phyloP scores from a whole-genome alignment of 257 asterid species.

The Orobanche coerulescens region DNA sequence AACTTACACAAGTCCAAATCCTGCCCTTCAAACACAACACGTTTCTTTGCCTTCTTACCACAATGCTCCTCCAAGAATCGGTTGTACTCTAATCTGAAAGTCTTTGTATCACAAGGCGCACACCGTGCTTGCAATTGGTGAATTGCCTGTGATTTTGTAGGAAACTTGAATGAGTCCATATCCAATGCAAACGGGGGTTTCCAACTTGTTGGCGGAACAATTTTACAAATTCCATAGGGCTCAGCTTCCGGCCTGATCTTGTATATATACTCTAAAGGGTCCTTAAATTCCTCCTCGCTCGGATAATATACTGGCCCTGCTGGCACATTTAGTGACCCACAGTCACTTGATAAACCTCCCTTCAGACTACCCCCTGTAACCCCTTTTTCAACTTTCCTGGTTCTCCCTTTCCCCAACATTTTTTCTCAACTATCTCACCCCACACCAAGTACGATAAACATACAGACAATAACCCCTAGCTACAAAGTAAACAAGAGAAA shows the following conservation, averaged over 20 bases:
- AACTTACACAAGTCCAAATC: slow-evolving; percentile 80
- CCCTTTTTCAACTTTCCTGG: slow-evolving; percentile 72
- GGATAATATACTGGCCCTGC: slow-evolving; percentile 87
- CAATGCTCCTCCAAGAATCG: slow-evolving; percentile 76
- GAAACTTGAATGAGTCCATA: slow-evolving; percentile 60
- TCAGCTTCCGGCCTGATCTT: slow-evolving; percentile 96
- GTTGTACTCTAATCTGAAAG: slow-evolving; percentile 69
- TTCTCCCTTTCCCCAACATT: slow-evolving; percentile 83
- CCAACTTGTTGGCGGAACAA: slow-evolving; percentile 87
- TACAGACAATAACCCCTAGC: slow-evolving; percentile 17
- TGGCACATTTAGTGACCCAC: slow-evolving; percentile 55
- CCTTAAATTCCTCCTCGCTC: slow-evolving; percentile 78
- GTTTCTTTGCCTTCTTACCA: slow-evolving; percentile 67
- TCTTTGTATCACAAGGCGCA: slow-evolving; percentile 79
- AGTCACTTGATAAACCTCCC: slow-evolving; percentile 38
- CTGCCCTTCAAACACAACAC: slow-evolving; percentile 72
- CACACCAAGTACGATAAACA: slow-evolving; percentile 13
- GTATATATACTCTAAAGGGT: slow-evolving; percentile 76
- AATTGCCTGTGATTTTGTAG: slow-evolving; percentile 84
- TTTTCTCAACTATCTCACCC: slow-evolving; percentile 22
- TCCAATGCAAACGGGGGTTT: slow-evolving; percentile 84
- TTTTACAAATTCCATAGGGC: slow-evolving; percentile 90
- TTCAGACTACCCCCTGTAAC: slow-evolving; percentile 46
- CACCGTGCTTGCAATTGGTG: slow-evolving; percentile 88
- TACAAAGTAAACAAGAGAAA: slow-evolving; percentile 14